Evolutionary conservation across 352 stramenopile species (phyloP).

Genomic region (Elongisporangium anandrum): DNA sequence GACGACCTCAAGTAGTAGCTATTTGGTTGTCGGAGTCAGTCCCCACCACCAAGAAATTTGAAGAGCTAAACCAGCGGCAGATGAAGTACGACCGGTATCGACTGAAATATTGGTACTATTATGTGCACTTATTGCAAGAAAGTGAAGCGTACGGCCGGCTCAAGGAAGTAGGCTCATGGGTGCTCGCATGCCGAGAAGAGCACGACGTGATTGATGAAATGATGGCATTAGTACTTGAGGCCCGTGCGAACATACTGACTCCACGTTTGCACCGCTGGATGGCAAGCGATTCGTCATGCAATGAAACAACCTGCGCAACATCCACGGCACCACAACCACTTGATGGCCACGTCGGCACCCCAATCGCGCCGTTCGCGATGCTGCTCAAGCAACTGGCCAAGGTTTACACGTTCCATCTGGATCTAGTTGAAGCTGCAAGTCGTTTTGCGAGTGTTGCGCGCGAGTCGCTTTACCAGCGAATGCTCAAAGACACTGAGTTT

Average conservation of each 20-base stretch:
- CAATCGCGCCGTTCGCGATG: background rate
- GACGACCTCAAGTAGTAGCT: conserved; percentile 51
- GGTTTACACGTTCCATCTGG: conserved; percentile 54
- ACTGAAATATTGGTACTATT: conserved; percentile 78
- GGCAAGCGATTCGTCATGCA: background rate
- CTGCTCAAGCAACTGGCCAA: conserved; percentile 59
- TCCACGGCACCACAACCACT: background rate
- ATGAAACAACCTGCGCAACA: background rate
- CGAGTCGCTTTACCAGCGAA: conserved; percentile 8
- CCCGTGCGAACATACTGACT: conserved; percentile 35
- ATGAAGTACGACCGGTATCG: conserved; percentile 76
- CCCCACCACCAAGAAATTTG: conserved; percentile 64
- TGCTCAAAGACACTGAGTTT: conserved; percentile 37
- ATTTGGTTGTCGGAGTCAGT: conserved; percentile 81
- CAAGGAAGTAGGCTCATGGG: conserved; percentile 68
- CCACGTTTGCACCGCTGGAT: background rate
- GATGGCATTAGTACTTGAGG: conserved; percentile 44
- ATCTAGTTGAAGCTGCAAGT: conserved; percentile 30
- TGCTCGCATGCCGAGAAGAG: conserved; percentile 76
- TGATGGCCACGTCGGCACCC: background rate
- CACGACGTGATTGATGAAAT: conserved; percentile 79
- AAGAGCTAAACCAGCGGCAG: conserved; percentile 78
- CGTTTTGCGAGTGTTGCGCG: conserved; percentile 2
- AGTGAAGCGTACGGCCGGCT: conserved; percentile 47
- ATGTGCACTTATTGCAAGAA: conserved; percentile 48